Evolutionary conservation across 2,329 filamentous ascomycete species (phyloP).

Genomic region (Coleophoma cylindrospora): DNA sequence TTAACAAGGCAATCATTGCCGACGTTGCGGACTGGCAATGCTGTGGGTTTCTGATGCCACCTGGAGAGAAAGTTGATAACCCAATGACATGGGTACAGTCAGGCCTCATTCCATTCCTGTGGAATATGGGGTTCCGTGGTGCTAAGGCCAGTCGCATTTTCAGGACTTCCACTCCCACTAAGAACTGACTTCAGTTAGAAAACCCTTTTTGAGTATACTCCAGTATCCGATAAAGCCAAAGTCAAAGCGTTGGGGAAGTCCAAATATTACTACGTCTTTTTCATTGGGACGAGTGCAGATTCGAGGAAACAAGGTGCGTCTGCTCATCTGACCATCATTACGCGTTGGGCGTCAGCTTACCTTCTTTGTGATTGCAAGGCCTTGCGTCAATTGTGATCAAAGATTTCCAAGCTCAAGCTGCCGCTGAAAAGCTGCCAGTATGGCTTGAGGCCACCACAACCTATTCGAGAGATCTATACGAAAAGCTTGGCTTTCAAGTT

Average conservation of each 20-base stretch:
- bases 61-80: conserved; percentile 10
- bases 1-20: conserved; percentile 11
- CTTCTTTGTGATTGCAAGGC: not conserved
- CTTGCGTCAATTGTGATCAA: conserved; percentile 8
- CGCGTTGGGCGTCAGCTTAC: not conserved
- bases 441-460: conserved; percentile 16
- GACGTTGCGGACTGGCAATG: conserved; percentile 11
- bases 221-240: conserved; percentile 6
- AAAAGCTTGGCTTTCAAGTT: conserved; percentile 12
- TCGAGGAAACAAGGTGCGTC: conserved; percentile 2
- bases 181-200: conserved; percentile 1
- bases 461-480: conserved; percentile 8
- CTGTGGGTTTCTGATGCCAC: conserved; percentile 11
- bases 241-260: conserved; percentile 3
- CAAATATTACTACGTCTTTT: conserved; percentile 16
- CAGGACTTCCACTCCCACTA: not conserved
- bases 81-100: conserved; percentile 10
- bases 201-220: conserved; percentile 11
- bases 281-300: conserved; percentile 7
- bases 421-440: conserved; percentile 8
- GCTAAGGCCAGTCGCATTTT: not conserved
- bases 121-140: conserved; percentile 12
- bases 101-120: conserved; percentile 11
- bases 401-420: conserved; percentile 7
- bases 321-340: not conserved